Percentiles rank a stretch among this genome's conserved stretches.
Evolutionary conservation across 148 eudicot genomes (phyloP).

Genomic region (Amaranthus cruentus): DNA sequence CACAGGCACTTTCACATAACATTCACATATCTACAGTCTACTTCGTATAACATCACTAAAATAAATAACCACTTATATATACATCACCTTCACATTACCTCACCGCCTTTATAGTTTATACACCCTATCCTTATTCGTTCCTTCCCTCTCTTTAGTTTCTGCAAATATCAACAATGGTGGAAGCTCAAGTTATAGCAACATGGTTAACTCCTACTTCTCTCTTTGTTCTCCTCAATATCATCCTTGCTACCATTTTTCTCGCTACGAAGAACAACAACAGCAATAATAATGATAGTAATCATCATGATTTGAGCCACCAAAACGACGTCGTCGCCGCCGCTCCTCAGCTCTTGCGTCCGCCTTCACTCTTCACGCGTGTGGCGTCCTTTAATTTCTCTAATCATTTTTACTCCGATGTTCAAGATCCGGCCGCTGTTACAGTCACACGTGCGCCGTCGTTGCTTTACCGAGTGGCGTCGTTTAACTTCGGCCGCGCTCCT

Average conservation of each 20-base stretch:
- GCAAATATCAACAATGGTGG: slow-evolving; percentile 19
- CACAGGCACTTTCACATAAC: no score
- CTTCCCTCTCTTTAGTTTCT: not conserved
- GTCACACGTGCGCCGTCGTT: slow-evolving; percentile 26
- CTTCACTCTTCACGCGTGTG: slow-evolving; percentile 56
- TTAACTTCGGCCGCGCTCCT: slow-evolving; percentile 16
- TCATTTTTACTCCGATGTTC: not conserved
- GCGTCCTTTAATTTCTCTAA: slow-evolving; percentile 40
- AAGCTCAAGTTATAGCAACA: slow-evolving; percentile 24
- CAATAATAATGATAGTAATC: not conserved
- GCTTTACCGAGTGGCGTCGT: slow-evolving; percentile 35
- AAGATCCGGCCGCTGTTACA: not conserved
- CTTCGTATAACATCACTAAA: no score
- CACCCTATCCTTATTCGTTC: not conserved
- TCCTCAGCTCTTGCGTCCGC: slow-evolving; percentile 31
- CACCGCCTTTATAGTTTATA: not conserved
- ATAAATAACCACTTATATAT: no score
- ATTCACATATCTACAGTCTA: no score
- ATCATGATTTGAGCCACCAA: not conserved
- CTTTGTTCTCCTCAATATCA: slow-evolving; percentile 52
- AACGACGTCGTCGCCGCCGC: not conserved
- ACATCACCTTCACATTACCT: not conserved
- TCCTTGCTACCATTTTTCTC: slow-evolving; percentile 45
- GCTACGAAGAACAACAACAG: slow-evolving; percentile 9
- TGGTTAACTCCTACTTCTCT: slow-evolving; percentile 67